Evolutionary conservation across 2,329 filamentous ascomycete genomes (phyloP), one percentile per base, ranked within the genome.

Genomic region (Neodidymelliopsis sp.): DNA sequence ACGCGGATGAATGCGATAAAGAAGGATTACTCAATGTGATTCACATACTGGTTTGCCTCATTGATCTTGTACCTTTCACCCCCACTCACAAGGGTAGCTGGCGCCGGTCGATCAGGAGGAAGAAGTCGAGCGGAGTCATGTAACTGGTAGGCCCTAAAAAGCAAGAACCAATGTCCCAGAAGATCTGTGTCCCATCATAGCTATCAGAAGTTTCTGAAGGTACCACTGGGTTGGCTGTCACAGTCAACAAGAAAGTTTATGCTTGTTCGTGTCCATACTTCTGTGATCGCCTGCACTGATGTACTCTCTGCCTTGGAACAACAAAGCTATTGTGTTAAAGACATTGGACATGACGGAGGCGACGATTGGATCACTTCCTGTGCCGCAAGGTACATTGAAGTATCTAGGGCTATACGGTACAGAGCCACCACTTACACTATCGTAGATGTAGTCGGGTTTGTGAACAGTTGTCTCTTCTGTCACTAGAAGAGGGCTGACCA

Each of bases 11-110:
- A 81, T 3, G 71, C 72, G n/a, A 82, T 69, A 54, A 79, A 84
- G 57, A 84, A 81, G 35, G 65, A 73, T 53, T 73, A 81, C 30
- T 73, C 77, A 76, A 80, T 78, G 72, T 76, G 80, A 49, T 77
- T 68, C 20, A 81, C 70, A 41, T 78, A 80, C 43, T 77, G 72
- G 9, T 74, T 55, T 20, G 73, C 59, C 6, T 59, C 47, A 41
- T 80, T 77, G 8, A 80, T 67, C 3, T 62, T 60, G 53, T 74
- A 80, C 7, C 78, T 70, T 33, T 72, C 65, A 5, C 75, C 74
- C 35, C 71, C 72, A 16, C 74, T 72, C 41, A 76, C 30, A 64
- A 71, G 28, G 66, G 77, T 30, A 62, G 63, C 12, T 69, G 76
- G 22, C 67, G 70, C 41, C 69, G 67, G 49, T 80, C 74, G 9